Evolutionary conservation across 257 asterid genomes (phyloP).

Genomic region (Paraleonurus japonicus): DNA sequence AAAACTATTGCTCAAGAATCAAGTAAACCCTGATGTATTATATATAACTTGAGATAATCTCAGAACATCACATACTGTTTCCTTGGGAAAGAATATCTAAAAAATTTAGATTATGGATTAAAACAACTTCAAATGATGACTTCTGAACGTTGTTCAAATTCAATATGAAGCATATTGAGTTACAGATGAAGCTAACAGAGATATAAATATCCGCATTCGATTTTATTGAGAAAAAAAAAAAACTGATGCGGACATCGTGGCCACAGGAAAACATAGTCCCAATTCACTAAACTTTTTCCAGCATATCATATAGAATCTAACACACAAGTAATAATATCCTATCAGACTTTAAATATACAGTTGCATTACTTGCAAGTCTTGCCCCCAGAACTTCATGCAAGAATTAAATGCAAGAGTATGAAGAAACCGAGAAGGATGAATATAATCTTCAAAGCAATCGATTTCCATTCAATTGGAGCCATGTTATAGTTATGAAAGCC

Average conservation of each 20-base stretch:
- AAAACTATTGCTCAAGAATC: no score
- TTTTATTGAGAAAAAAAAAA: constrained; percentile 24
- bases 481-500: constrained; percentile 62
- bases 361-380: constrained; percentile 16
- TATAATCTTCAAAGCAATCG: constrained; percentile 48
- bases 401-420: constrained; percentile 41
- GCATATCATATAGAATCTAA: constrained; percentile 15
- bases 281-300: constrained; percentile 6
- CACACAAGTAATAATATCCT: constrained; percentile 32
- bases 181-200: background rate
- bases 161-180: background rate
- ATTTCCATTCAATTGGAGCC: constrained; percentile 51
- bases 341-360: constrained; percentile 39
- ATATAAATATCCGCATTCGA: background rate
- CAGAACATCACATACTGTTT: background rate
- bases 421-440: constrained; percentile 45
- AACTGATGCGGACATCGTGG: constrained; percentile 11
- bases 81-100: background rate
- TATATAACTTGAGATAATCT: background rate
- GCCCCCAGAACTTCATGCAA: constrained; percentile 34
- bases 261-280: background rate
- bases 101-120: background rate
- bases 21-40: no score
- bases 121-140: background rate
- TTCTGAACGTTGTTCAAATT: background rate